Evolutionary conservation across 768 basidiomycete species (phyloP), one percentile per base, ranked within the genome.

Genomic region (Boletellus emodensis): DNA sequence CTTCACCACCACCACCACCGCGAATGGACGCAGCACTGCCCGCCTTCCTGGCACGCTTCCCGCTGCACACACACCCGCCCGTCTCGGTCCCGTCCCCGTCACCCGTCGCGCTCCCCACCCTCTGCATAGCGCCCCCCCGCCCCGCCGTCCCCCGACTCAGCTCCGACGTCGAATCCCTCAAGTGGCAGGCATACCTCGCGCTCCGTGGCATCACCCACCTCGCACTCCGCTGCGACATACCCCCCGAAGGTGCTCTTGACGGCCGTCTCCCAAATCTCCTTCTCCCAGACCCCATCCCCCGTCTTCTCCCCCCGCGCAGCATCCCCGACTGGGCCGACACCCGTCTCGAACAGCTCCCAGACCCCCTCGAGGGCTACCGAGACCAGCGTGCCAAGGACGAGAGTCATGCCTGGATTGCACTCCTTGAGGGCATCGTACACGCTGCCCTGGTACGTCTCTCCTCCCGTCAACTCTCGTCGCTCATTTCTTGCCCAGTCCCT

Each of bases 121-220:
- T 92, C 40, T 90, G 87, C 85, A 80, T 90, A 20, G 73, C 72
- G 14, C 77, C 81, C 18, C 84, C 82, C 2, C 57, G 63, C 46
- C 53, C 44, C 42, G 14, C 52, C 54, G 28, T 59, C 28, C 56
- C 59, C 44, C 58, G 71, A 3, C 77, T 92, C 53, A 89, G 87
- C 67, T 66, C 75, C 46, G 90, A 92, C 68, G 83, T 91, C 58
- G 88, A 91, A 58, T 92, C 90, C 64, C 79, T 93, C 62, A 91
- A 90, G 69, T 92, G 90, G 90, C 90, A 93, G 66, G 87, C 90
- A 0, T 90, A 86, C 58, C 22, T 80, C 85, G 42, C 83, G 6
- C 70, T 81, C 8, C 72, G 86, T 50, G 82, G 80, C 8, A 61
- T 87, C 52, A 62, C 59, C 17, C 54, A 65, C 58, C 67, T 88